Evolutionary conservation across 192 early-diverging fungal genomes (phyloP), one percentile per base, ranked within the genome.

Genomic region (Coemansia sp.): DNA sequence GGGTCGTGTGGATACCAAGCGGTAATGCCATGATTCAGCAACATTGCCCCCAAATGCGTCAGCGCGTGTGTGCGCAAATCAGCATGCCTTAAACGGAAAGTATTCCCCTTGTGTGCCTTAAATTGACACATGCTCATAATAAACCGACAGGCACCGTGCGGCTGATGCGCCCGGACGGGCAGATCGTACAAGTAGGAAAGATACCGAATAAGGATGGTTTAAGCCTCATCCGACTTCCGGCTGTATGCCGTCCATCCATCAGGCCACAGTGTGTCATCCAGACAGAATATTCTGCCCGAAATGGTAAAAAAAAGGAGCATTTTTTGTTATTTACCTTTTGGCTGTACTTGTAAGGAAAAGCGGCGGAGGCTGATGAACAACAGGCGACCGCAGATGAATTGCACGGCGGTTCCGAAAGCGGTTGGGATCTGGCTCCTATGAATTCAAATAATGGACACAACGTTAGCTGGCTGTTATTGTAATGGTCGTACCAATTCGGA

Each of bases 101-200:
- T 5, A 11, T 29, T 11, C 25, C 23, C 23, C 29, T 58, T 70
- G 51, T 63, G 57, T 45, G 62, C 15, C 62, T 72, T 57, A 69
- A 66, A 45, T 67, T 67, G 34, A 58, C 59, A 61, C 70, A 67
- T 65, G 45, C 27, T 50, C 25, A 53, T 36, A 58, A 71, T 71
- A 44, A 53, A 37, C 41, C 4, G 58, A 50, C 55, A 58, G 55
- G 31, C 55, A 34, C 55, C 0, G 55, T 58, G 29, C 55, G 55
- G 55, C 27, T 58, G 55, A 58, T 58, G 55, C 55, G 15, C 55
- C 25, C 27, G 55, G 55, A 58, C 55, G 14, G 55, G 29, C 5
- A 32, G 55, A 58, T 21, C 46, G 19, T 19, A 48, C 46, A 48
- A 48, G 46, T 23, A 21, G 19, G 19, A 48, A 19, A 8, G 46